These are phyloP conservation scores for Acacia concinna DNA, from an alignment of 331 rosid genomes.

Conservation along the genomic window DNA sequence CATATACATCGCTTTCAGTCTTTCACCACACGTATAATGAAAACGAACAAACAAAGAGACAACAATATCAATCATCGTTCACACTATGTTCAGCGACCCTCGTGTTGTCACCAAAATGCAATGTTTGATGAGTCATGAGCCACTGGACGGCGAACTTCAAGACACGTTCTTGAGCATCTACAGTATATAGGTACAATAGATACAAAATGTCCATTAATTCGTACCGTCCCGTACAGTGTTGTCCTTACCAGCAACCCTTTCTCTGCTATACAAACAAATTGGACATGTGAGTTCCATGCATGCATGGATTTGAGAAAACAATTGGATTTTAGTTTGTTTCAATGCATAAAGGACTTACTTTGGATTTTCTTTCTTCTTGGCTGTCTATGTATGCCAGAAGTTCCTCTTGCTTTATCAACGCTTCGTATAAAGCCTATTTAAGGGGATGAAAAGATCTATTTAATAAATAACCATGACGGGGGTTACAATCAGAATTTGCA, in stretches of 20 bases:
- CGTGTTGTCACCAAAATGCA: not conserved
- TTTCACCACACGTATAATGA: not conserved
- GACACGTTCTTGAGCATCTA: slow-evolving; percentile 14
- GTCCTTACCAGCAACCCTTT: slow-evolving; percentile 59
- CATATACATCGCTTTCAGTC: not conserved
- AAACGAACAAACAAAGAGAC: not conserved
- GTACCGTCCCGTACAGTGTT: slow-evolving; percentile 35
- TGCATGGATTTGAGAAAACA: slow-evolving; percentile 4
- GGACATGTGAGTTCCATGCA: slow-evolving; percentile 23
- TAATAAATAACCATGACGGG: not conserved
- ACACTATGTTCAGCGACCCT: not conserved
- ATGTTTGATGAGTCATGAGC: not conserved
- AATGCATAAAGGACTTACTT: slow-evolving; percentile 42
- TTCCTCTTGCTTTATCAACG: slow-evolving; percentile 85
- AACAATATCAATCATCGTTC: not conserved
- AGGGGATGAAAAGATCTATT: slow-evolving; percentile 23
- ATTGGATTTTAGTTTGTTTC: not conserved
- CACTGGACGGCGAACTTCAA: slow-evolving; percentile 21
- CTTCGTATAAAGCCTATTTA: slow-evolving; percentile 73
- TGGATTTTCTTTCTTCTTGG: slow-evolving; percentile 52
- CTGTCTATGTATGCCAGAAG: slow-evolving; percentile 75
- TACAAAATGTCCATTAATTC: slow-evolving; percentile 9
- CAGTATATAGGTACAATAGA: slow-evolving; percentile 28
- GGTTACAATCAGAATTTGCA: not conserved
- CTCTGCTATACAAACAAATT: slow-evolving; percentile 48